Evolutionary conservation across 2,329 filamentous ascomycete genomes (phyloP).

Genomic region (Microascus cirrosus): DNA sequence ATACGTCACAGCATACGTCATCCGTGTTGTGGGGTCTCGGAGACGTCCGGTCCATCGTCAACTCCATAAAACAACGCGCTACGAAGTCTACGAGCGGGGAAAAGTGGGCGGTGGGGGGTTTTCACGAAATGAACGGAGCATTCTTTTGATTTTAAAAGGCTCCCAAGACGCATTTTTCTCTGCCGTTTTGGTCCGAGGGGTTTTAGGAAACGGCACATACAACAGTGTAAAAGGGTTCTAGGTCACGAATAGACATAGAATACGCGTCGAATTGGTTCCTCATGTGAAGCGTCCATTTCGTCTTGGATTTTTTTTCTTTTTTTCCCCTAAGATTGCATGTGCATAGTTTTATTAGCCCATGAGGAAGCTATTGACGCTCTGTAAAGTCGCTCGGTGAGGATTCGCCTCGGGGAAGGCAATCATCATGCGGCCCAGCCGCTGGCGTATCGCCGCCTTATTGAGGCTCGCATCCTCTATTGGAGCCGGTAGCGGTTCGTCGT

Average conservation of each 20-base stretch:
- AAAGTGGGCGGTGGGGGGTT: not conserved
- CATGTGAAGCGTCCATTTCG: not conserved
- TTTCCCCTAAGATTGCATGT: not conserved
- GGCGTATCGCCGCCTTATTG: slow-evolving; percentile 67
- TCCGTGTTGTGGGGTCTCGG: not conserved
- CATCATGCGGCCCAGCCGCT: slow-evolving; percentile 72
- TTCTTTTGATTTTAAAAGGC: not conserved
- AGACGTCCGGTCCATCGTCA: not conserved
- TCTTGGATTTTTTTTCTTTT: slow-evolving; percentile 12
- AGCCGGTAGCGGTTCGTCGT: slow-evolving; percentile 43
- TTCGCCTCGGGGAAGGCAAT: slow-evolving; percentile 68
- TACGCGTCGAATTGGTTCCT: not conserved
- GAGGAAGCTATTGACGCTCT: slow-evolving; percentile 84
- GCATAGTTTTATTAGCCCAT: slow-evolving; percentile 41
- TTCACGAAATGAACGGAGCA: not conserved
- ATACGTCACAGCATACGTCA: not conserved
- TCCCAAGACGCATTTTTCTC: not conserved
- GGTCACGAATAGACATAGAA: not conserved
- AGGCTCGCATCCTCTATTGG: slow-evolving; percentile 24
- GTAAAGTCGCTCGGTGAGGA: slow-evolving; percentile 72
- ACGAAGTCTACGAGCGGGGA: not conserved
- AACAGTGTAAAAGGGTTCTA: not conserved
- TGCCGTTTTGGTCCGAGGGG: not conserved
- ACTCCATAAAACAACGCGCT: not conserved
- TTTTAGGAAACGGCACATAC: not conserved